phyloP scores from a whole-genome alignment of 2,329 filamentous ascomycete species.

The Myriosclerotinia curreyana region DNA sequence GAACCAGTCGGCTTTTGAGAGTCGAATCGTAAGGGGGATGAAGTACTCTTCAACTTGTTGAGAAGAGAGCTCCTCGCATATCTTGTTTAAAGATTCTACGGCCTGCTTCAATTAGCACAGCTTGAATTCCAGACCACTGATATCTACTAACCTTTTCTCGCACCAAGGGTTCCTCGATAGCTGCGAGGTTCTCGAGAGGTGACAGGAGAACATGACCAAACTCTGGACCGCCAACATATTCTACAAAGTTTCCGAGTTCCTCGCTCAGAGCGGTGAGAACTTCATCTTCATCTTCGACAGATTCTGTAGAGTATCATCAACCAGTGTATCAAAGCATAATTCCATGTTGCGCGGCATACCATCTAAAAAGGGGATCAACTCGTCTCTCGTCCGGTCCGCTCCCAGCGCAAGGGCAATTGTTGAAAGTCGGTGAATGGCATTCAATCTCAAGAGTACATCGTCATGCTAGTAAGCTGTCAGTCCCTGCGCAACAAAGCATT shows the following conservation, averaged over 20 bases:
- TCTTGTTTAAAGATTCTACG: constrained; percentile 98
- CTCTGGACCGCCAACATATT: constrained; percentile 93
- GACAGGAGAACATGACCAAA: constrained; percentile 95
- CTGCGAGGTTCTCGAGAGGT: constrained; percentile 94
- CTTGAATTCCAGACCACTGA: neutral
- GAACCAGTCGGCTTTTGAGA: constrained; percentile 99
- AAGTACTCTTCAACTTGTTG: constrained; percentile 97
- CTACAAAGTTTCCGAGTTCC: constrained; percentile 93
- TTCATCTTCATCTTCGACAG: constrained; percentile 98
- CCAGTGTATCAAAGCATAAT: constrained; percentile 9
- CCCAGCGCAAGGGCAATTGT: constrained; percentile 96
- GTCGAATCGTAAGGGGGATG: constrained; percentile 89
- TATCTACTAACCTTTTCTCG: constrained; percentile 77
- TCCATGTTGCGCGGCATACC: constrained; percentile 58
- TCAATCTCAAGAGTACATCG: constrained; percentile 94
- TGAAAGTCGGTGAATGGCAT: constrained; percentile 96
- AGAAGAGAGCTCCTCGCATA: constrained; percentile 86
- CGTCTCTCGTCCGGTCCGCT: constrained; percentile 93
- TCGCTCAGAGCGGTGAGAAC: constrained; percentile 96
- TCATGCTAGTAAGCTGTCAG: constrained; percentile 67
- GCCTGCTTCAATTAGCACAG: constrained; percentile 56
- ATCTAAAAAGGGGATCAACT: constrained; percentile 98
- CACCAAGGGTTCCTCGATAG: constrained; percentile 96
- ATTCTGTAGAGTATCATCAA: constrained; percentile 62
- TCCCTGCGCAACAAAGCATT: constrained; percentile 22